Evolutionary conservation across 768 basidiomycete genomes (phyloP).

Genomic region (Trametes maxima): DNA sequence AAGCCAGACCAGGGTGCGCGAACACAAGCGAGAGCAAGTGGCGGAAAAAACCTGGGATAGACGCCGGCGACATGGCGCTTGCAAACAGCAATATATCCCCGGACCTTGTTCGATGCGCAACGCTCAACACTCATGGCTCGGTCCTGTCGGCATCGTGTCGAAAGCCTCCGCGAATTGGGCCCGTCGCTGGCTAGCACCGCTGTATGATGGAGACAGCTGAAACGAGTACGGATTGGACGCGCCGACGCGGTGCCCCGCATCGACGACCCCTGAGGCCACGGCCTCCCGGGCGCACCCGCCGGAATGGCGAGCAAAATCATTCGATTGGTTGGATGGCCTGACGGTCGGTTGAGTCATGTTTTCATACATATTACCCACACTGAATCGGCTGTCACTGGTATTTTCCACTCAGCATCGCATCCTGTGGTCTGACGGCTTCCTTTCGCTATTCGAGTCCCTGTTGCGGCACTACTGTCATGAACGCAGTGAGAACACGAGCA

Average conservation of each 20-base stretch:
- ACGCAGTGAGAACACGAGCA: conserved; percentile 13
- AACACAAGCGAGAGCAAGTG: no score
- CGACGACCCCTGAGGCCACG: not conserved
- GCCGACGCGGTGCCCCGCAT: not conserved
- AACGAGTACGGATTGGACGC: not conserved
- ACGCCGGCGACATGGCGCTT: no score
- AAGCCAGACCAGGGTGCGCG: no score
- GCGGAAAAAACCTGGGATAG: no score
- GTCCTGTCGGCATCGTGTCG: no score
- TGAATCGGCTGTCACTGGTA: not conserved
- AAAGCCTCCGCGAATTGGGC: no score
- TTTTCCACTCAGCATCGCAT: not conserved
- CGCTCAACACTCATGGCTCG: no score
- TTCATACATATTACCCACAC: not conserved
- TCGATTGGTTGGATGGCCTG: conserved; percentile 7
- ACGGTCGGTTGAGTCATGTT: conserved; percentile 9
- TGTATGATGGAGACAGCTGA: not conserved
- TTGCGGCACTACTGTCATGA: conserved; percentile 8
- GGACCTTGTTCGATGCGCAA: no score
- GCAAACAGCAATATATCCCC: no score
- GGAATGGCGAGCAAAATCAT: conserved; percentile 11
- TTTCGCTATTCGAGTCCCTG: not conserved
- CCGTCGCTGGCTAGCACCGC: not conserved
- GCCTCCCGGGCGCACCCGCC: conserved; percentile 4
- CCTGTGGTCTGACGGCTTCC: not conserved